Evolutionary conservation across 2,329 filamentous ascomycete species (phyloP).

Genomic region (Colletotrichum caudatum): DNA sequence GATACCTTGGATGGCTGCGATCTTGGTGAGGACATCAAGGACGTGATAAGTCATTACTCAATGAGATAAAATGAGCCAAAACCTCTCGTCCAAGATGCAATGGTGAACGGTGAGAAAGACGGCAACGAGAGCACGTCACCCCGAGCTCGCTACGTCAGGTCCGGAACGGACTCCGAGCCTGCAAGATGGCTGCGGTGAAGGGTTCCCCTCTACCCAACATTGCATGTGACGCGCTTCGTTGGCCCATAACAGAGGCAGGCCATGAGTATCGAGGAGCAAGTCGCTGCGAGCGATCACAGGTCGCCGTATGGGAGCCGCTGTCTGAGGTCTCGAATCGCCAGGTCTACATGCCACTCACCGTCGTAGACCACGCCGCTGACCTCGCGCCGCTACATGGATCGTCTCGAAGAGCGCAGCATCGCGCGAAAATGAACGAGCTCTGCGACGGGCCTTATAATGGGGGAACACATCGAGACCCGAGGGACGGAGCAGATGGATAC

Average conservation of each 20-base stretch:
- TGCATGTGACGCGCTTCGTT: not conserved
- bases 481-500: not conserved
- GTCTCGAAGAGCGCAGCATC: not conserved
- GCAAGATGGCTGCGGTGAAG: not conserved
- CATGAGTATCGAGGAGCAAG: not conserved
- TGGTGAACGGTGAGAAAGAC: not conserved
- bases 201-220: not conserved
- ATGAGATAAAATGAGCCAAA: not conserved
- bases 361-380: not conserved
- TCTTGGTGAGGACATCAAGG: not conserved
- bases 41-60: too few species aligned
- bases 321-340: not conserved
- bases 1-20: slow-evolving; percentile 20
- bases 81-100: not conserved
- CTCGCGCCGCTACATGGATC: not conserved
- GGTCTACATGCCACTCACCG: not conserved
- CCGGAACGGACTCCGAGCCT: slow-evolving; percentile 1
- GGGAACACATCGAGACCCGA: not conserved
- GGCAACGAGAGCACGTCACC: not conserved
- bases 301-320: not conserved
- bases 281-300: not conserved
- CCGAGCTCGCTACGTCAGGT: not conserved
- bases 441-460: not conserved
- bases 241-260: not conserved
- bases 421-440: not conserved